Percentiles rank a stretch among this genome's conserved stretches.
Evolutionary conservation across 176 grass and related monocot species (phyloP).

Genomic region (Musa beccarii): DNA sequence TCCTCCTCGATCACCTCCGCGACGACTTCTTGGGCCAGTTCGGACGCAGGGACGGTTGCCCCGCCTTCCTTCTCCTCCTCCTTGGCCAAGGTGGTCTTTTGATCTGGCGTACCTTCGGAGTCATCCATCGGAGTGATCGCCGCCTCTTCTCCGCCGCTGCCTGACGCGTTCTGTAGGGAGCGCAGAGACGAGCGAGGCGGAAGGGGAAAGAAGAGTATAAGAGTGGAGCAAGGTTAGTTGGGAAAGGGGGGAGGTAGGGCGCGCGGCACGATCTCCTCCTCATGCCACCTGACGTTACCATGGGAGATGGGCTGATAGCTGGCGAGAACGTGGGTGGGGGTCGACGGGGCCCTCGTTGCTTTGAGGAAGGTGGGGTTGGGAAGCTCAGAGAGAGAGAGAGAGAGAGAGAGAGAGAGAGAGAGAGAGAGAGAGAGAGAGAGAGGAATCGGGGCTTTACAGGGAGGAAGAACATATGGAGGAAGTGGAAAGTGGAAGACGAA

Average conservation of each 20-base stretch:
- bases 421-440: no score
- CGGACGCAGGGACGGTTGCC: background rate
- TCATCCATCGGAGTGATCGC: no score
- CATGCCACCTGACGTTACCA: background rate
- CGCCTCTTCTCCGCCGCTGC: background rate
- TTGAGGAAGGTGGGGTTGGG: no score
- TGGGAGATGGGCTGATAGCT: background rate
- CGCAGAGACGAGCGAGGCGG: no score
- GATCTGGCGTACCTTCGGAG: background rate
- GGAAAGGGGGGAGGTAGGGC: background rate
- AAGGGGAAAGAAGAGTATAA: no score
- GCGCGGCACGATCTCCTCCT: background rate
- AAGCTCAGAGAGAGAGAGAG: no score
- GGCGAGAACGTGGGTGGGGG: background rate
- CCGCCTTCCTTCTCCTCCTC: background rate
- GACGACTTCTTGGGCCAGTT: no score
- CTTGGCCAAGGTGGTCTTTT: background rate
- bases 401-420: no score
- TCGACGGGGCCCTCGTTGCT: no score
- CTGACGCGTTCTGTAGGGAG: background rate
- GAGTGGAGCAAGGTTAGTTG: background rate
- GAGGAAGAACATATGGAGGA: no score
- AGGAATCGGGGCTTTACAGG: no score
- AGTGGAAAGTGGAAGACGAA: no score
- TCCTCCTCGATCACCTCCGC: background rate